Conservation (phyloP, 257 asterid genomes). For the Cruciata laevipes region DNA sequence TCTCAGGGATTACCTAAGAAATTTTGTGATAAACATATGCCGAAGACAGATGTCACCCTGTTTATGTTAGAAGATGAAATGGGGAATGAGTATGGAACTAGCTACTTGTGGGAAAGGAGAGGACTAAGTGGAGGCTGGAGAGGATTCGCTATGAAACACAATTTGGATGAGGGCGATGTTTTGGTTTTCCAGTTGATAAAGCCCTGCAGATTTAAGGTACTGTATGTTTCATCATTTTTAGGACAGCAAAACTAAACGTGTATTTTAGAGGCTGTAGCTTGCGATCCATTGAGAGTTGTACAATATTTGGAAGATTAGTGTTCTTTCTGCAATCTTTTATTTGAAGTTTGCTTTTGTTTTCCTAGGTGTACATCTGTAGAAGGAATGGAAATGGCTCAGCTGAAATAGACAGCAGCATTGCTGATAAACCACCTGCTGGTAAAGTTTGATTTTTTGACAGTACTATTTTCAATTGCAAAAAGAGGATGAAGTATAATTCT, state of each 20-base stretch:
- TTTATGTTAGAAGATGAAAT: slow-evolving; percentile 45
- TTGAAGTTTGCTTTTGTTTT: slow-evolving; percentile 8
- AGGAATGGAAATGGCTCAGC: slow-evolving; percentile 26
- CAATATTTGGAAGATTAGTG: not conserved
- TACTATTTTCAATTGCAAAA: not conserved
- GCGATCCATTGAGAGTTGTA: not conserved
- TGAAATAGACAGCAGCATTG: slow-evolving; percentile 45
- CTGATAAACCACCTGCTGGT: slow-evolving; percentile 3
- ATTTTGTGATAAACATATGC: slow-evolving; percentile 46
- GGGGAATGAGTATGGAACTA: slow-evolving; percentile 31
- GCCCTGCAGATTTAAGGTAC: slow-evolving; percentile 55
- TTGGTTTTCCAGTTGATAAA: slow-evolving; percentile 49
- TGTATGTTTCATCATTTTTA: too few relatives aligned
- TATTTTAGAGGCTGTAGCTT: not conserved
- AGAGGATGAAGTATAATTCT: not conserved
- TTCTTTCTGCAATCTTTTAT: not conserved
- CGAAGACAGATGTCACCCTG: slow-evolving; percentile 36
- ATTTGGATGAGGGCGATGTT: slow-evolving; percentile 57
- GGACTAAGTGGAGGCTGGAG: slow-evolving; percentile 73
- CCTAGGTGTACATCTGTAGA: slow-evolving; percentile 52
- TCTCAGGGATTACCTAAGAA: slow-evolving; percentile 45
- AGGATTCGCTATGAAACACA: slow-evolving; percentile 55
- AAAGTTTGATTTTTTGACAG: not conserved
- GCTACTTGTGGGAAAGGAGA: slow-evolving; percentile 35
- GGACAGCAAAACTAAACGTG: too few relatives aligned